Evolutionary conservation across 257 asterid genomes (phyloP).

Genomic region (Eucommia ulmoides): DNA sequence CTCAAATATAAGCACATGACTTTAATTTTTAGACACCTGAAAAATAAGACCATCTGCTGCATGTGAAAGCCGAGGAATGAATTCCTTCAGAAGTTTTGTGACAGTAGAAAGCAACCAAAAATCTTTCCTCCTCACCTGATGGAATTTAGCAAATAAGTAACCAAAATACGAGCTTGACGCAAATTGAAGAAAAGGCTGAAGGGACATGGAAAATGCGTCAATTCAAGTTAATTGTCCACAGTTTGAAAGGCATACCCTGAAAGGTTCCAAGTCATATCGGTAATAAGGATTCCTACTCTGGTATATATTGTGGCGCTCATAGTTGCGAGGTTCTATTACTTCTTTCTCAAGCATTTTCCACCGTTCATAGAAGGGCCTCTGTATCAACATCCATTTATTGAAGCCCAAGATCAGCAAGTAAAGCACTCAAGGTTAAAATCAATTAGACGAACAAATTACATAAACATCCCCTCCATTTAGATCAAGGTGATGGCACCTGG

Average conservation of each 20-base stretch:
- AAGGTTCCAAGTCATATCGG: constrained; percentile 89
- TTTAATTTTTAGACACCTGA: constrained; percentile 45
- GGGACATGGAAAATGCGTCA: constrained; percentile 1
- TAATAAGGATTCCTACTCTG: constrained; percentile 62
- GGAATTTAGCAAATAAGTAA: constrained; percentile 21
- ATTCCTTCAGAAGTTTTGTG: constrained; percentile 66
- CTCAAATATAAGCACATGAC: too few relatives aligned
- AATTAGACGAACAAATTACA: too few relatives aligned
- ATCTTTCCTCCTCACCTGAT: constrained; percentile 90
- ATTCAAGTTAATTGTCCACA: neutral
- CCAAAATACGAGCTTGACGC: constrained; percentile 7
- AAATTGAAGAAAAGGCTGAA: neutral
- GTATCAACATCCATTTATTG: constrained; percentile 10
- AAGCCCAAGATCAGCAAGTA: neutral
- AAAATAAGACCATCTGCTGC: constrained; percentile 96
- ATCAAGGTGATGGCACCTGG: neutral
- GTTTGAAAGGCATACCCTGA: constrained; percentile 47
- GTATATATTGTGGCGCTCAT: constrained; percentile 46
- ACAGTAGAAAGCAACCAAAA: constrained; percentile 97
- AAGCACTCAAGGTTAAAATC: neutral
- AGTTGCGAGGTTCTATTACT: constrained; percentile 79
- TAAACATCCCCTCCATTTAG: too few relatives aligned
- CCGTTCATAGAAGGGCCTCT: constrained; percentile 90
- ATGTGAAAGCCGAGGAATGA: constrained; percentile 91
- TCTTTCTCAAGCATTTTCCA: constrained; percentile 97